Evolutionary conservation across 768 basidiomycete species (phyloP).

Genomic region (Pleurotus tuber-regium): DNA sequence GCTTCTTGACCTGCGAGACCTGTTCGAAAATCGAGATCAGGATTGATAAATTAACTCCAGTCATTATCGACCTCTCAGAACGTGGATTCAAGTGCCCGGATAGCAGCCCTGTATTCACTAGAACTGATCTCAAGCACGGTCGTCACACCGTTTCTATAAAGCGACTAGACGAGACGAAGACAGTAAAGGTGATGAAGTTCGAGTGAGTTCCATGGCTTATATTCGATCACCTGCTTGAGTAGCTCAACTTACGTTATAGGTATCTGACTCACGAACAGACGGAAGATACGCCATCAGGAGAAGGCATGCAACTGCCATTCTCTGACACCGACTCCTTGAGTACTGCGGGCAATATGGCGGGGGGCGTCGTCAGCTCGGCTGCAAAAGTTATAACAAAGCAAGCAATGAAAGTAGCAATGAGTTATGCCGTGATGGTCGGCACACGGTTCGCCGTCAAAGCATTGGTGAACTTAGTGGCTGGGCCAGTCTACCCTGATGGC

Average conservation of each 20-base stretch:
- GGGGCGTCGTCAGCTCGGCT: neutral
- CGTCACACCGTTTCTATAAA: neutral
- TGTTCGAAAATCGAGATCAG: neutral
- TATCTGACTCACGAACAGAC: neutral
- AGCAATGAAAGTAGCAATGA: neutral
- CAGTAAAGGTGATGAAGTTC: constrained; percentile 3
- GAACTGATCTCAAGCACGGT: neutral
- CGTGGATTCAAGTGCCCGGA: constrained; percentile 1
- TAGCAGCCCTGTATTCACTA: constrained; percentile 1
- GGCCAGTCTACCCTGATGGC: neutral
- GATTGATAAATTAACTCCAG: neutral
- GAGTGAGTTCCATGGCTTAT: too few relatives aligned
- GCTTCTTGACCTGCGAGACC: neutral
- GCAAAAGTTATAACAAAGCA: neutral
- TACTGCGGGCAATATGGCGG: neutral
- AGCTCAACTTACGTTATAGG: too few relatives aligned
- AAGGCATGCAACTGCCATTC: neutral
- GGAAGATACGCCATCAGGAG: too few relatives aligned
- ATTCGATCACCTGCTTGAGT: too few relatives aligned
- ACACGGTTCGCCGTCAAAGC: neutral
- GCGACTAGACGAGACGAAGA: neutral
- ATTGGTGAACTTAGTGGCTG: neutral
- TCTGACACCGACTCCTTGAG: neutral
- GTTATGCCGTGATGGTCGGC: neutral
- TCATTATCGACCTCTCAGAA: neutral